A percentile compares a stretch with the other conserved stretches of the same genome.
Conservation (phyloP, 768 basidiomycete species). For the Termitomyces sp. region DNA sequence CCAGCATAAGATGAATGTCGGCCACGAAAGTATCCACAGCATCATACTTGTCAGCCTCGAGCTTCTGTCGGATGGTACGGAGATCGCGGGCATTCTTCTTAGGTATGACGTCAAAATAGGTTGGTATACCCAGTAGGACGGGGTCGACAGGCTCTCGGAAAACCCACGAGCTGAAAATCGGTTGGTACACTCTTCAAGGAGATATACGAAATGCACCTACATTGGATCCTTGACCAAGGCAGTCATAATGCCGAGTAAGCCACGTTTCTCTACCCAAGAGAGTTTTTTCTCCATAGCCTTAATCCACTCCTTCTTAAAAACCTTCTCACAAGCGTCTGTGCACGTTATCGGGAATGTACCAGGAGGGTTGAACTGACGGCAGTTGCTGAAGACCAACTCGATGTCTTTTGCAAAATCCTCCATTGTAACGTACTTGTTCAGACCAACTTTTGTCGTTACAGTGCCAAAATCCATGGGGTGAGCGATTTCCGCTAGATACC, state of each 20-base stretch:
- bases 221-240: slow-evolving; percentile 64
- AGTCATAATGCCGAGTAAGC: slow-evolving; percentile 66
- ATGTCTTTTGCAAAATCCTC: slow-evolving; percentile 79
- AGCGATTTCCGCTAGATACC: slow-evolving; percentile 89
- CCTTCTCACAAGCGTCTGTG: slow-evolving; percentile 70
- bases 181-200: slow-evolving; percentile 3
- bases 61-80: slow-evolving; percentile 71
- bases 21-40: slow-evolving; percentile 75
- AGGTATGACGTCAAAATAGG: slow-evolving; percentile 84
- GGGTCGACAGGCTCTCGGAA: slow-evolving; percentile 92
- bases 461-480: slow-evolving; percentile 95
- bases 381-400: slow-evolving; percentile 83
- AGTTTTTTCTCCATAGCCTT: slow-evolving; percentile 73
- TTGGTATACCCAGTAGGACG: slow-evolving; percentile 73
- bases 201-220: slow-evolving; percentile 25
- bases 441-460: slow-evolving; percentile 62
- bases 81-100: slow-evolving; percentile 87
- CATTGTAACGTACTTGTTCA: slow-evolving; percentile 72
- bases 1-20: slow-evolving; percentile 84
- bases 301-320: slow-evolving; percentile 84
- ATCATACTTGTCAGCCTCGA: slow-evolving; percentile 82
- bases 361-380: slow-evolving; percentile 88
- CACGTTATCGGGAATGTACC: slow-evolving; percentile 69
- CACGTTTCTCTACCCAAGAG: slow-evolving; percentile 74
- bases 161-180: slow-evolving; percentile 54